These are phyloP conservation scores for Penicillium sumatraense DNA, from an alignment of 2,329 filamentous ascomycete species.

Conservation along the genomic window DNA sequence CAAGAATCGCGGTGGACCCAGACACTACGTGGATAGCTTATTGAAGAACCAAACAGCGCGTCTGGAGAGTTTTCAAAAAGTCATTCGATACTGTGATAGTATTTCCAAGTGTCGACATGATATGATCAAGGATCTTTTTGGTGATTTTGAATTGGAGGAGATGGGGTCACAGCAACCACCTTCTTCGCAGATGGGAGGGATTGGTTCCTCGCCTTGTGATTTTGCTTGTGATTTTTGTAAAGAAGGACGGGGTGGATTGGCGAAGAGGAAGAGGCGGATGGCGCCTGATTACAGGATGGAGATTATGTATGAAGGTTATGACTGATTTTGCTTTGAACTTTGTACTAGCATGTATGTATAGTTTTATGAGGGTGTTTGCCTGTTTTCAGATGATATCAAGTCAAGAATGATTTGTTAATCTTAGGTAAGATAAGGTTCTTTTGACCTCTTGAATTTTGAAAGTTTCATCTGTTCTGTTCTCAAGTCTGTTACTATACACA, in stretches of 20 bases:
- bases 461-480: neutral
- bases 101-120: conserved; percentile 74
- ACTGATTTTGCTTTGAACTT: conserved; percentile 1
- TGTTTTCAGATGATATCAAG: neutral
- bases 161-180: conserved; percentile 32
- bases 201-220: conserved; percentile 61
- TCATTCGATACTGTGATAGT: conserved; percentile 82
- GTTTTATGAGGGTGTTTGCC: neutral
- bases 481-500: neutral
- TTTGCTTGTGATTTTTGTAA: conserved; percentile 82
- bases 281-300: conserved; percentile 13
- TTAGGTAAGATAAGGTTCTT: too few relatives aligned
- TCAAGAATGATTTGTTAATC: too few relatives aligned
- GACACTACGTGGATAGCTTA: conserved; percentile 43
- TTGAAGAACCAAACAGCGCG: conserved; percentile 48
- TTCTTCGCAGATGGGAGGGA: conserved; percentile 21
- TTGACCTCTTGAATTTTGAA: too few relatives aligned
- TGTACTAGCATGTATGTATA: conserved; percentile 5
- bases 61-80: conserved; percentile 65
- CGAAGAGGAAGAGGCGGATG: conserved; percentile 57
- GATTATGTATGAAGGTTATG: conserved; percentile 5
- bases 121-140: conserved; percentile 77
- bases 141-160: conserved; percentile 56
- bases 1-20: conserved; percentile 33
- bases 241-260: conserved; percentile 61